phyloP scores from a whole-genome alignment of 2,329 filamentous ascomycete genomes.

The Cladosporium sp. region DNA sequence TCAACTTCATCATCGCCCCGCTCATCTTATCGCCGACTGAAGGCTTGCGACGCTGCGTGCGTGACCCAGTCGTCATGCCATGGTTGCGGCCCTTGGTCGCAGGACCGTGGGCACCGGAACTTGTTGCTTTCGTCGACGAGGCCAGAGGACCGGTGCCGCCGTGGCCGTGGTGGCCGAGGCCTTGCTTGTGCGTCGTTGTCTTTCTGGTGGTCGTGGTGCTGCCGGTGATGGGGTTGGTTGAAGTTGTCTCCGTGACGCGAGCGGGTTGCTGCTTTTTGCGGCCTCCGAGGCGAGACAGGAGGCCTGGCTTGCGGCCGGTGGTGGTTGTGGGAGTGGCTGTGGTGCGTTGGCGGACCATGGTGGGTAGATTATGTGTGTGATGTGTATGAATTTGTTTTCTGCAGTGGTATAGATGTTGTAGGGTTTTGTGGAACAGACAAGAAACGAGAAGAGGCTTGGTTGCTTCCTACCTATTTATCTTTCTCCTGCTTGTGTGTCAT shows the following conservation, averaged over 20 bases:
- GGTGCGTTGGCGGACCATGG: slow-evolving; percentile 20
- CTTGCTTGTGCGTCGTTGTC: slow-evolving; percentile 29
- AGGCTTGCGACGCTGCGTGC: slow-evolving; percentile 58
- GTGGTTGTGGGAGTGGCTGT: slow-evolving; percentile 17
- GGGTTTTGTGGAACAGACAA: slow-evolving; percentile 1
- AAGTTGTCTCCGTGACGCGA: slow-evolving; percentile 39
- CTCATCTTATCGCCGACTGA: slow-evolving; percentile 73
- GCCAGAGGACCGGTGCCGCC: slow-evolving; percentile 23
- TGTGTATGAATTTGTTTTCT: not conserved
- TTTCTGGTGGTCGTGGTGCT: slow-evolving; percentile 29
- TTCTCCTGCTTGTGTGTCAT: not conserved
- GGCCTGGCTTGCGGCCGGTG: slow-evolving; percentile 45
- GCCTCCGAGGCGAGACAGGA: slow-evolving; percentile 53
- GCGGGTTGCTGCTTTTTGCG: slow-evolving; percentile 36
- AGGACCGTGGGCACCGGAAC: slow-evolving; percentile 13
- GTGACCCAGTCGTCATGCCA: not conserved
- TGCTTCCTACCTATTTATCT: not conserved
- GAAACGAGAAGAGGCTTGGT: not conserved
- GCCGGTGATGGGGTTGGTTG: slow-evolving; percentile 38
- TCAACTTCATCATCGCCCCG: slow-evolving; percentile 69
- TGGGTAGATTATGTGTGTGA: not conserved
- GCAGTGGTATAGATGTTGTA: not conserved
- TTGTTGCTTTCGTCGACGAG: slow-evolving; percentile 20
- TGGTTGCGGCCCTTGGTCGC: slow-evolving; percentile 49
- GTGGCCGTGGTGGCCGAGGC: slow-evolving; percentile 23